Evolutionary conservation across 2,329 filamentous ascomycete genomes (phyloP), one percentile per base, ranked within the genome.

Genomic region (Verticillium albo-atrum): DNA sequence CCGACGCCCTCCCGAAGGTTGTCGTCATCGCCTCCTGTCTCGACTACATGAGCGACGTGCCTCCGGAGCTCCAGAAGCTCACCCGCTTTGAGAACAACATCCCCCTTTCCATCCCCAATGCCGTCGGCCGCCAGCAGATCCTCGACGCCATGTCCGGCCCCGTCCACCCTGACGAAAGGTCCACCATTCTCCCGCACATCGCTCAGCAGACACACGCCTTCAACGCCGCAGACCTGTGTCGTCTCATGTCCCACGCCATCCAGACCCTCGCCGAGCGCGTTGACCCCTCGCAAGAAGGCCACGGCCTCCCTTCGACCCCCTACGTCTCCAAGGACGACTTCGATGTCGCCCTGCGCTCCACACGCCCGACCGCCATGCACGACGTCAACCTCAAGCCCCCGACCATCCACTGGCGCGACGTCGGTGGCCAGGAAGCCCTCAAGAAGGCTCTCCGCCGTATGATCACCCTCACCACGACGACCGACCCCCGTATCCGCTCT

Each of bases 321-420:
- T 76, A 72, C 58, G 62, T 78, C 7, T 66, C 66, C 1, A 67
- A 68, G 56, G 65, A 81, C 10, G 87, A 92, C 67, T 81, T 92
- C 56, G 79, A 86, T 34, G 72, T 79, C 42, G 91, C 92, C 1
- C 79, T 94, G 35, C 80, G 83, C 37, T 76, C 84, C 58, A 86
- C 92, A n/a, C 83, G 85, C 12, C 92, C 94, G 1, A 92, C 89
- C 1, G 91, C 92, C 3, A 94, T 98, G 85, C 88, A 91, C 64
- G 92, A 96, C 69, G 87, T 97, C 58, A 91, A 95, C 70, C 81
- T 97, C 54, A 91, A 96, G 69, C 93, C 91, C 9, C 93, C 92
- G 0, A 92, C 90, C 15, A 88, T 96, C 28, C 84, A 83, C 72
- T 98, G 92, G 92, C 80, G 83, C 55, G 91, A 97, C 68, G 94